Percentiles rank a stretch among this genome's conserved stretches.
phyloP scores from a whole-genome alignment of 2,329 filamentous ascomycete species.

The Nothophoma quercina region DNA sequence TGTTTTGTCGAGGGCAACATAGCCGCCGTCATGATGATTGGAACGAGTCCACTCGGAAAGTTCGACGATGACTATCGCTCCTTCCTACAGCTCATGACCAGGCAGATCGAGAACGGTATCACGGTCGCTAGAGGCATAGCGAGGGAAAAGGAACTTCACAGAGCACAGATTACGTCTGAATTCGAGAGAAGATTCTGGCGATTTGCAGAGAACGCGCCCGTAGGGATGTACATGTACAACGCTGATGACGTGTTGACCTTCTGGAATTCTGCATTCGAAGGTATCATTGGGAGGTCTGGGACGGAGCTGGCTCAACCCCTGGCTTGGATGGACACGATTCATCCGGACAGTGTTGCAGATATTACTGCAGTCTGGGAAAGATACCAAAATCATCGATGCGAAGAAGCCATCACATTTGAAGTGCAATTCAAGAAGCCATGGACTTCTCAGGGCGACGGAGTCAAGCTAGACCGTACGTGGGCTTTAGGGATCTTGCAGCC shows the following conservation, averaged over 20 bases:
- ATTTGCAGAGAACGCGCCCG: constrained; percentile 82
- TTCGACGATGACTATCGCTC: constrained; percentile 81
- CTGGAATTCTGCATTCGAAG: constrained; percentile 76
- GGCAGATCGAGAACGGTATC: constrained; percentile 74
- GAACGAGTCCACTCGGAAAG: constrained; percentile 76
- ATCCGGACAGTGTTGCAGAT: constrained; percentile 61
- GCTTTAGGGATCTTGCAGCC: constrained; percentile 77
- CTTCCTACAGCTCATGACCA: constrained; percentile 74
- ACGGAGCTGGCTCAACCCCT: constrained; percentile 64
- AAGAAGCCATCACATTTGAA: constrained; percentile 68
- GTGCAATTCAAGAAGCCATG: constrained; percentile 76
- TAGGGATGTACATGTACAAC: constrained; percentile 83
- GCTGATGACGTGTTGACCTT: constrained; percentile 73
- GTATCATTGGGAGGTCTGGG: constrained; percentile 70
- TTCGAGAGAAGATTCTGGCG: constrained; percentile 79
- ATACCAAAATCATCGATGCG: constrained; percentile 6
- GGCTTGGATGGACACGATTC: constrained; percentile 74
- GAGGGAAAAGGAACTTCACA: constrained; percentile 80
- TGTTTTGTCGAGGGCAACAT: constrained; percentile 75
- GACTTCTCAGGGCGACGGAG: constrained; percentile 53
- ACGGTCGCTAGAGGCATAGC: constrained; percentile 76
- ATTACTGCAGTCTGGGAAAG: constrained; percentile 2
- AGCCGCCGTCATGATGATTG: constrained; percentile 78
- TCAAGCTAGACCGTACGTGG: constrained; percentile 70
- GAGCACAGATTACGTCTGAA: constrained; percentile 73